Evolutionary conservation across 345 rosid species (phyloP).

Genomic region (Brassica carinata): DNA sequence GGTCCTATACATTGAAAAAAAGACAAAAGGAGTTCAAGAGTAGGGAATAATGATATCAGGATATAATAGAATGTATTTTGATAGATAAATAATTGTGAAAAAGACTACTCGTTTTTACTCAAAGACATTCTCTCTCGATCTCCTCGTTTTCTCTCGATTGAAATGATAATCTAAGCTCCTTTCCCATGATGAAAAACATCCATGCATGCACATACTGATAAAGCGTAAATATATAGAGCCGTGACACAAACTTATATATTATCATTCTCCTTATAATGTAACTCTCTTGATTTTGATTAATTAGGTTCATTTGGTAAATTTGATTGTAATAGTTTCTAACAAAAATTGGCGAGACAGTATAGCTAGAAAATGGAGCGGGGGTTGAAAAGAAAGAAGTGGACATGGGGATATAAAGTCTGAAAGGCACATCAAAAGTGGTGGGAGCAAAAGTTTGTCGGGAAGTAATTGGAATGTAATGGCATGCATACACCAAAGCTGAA

Average conservation of each 20-base stretch:
- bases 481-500: slow-evolving; percentile 72
- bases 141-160: slow-evolving; percentile 24
- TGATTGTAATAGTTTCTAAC: background rate
- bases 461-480: slow-evolving; percentile 68
- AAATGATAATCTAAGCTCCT: slow-evolving; percentile 15
- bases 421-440: slow-evolving; percentile 44
- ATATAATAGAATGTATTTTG: background rate
- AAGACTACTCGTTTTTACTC: slow-evolving; percentile 41
- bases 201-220: slow-evolving; percentile 21
- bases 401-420: slow-evolving; percentile 30
- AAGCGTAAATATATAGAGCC: background rate
- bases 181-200: slow-evolving; percentile 16
- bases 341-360: slow-evolving; percentile 14
- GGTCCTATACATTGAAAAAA: slow-evolving; percentile 8
- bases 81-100: slow-evolving; percentile 42
- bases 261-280: background rate
- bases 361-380: slow-evolving; percentile 24
- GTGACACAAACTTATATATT: background rate
- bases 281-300: background rate
- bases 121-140: slow-evolving; percentile 44
- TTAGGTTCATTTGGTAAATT: background rate
- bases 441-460: slow-evolving; percentile 53
- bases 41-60: slow-evolving; percentile 37
- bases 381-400: slow-evolving; percentile 14
- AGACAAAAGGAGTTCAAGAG: slow-evolving; percentile 46